Evolutionary conservation across 768 basidiomycete species (phyloP).

Genomic region (Xerocomellus intermedius): DNA sequence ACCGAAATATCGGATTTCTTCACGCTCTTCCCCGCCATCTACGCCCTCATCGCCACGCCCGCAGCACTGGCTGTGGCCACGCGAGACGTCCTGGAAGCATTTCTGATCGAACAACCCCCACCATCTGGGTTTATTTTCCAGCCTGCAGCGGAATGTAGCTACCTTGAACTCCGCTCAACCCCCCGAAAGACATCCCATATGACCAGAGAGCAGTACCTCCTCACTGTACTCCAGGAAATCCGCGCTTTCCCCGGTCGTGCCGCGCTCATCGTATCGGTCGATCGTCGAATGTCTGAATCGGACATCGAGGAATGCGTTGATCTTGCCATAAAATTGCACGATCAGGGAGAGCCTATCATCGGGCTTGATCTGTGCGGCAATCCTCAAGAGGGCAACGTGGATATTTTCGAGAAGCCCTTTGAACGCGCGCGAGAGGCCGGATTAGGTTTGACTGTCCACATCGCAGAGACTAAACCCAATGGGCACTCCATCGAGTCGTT

Average conservation of each 20-base stretch:
- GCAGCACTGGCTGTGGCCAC: conserved; percentile 53
- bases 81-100: conserved; percentile 60
- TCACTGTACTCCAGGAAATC: conserved; percentile 62
- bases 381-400: conserved; percentile 59
- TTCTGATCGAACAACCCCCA: conserved; percentile 40
- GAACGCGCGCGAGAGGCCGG: conserved; percentile 55
- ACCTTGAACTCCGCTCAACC: conserved; percentile 83
- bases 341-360: conserved; percentile 60
- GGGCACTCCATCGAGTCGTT: conserved; percentile 59
- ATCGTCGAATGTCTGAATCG: conserved; percentile 58
- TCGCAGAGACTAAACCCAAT: conserved; percentile 72
- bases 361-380: conserved; percentile 83
- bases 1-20: conserved; percentile 73
- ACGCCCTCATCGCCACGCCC: conserved; percentile 68
- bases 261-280: conserved; percentile 72
- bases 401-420: conserved; percentile 50
- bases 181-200: conserved; percentile 60
- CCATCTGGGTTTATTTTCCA: conserved; percentile 30
- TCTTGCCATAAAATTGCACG: conserved; percentile 53
- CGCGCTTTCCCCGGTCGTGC: conserved; percentile 54
- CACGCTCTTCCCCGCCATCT: conserved; percentile 71
- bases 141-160: conserved; percentile 54
- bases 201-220: conserved; percentile 59
- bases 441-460: conserved; percentile 74
- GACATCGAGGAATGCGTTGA: conserved; percentile 56